These are phyloP conservation scores for Clonostachys sp. DNA, from an alignment of 2,329 filamentous ascomycete species.

Conservation along the genomic window DNA sequence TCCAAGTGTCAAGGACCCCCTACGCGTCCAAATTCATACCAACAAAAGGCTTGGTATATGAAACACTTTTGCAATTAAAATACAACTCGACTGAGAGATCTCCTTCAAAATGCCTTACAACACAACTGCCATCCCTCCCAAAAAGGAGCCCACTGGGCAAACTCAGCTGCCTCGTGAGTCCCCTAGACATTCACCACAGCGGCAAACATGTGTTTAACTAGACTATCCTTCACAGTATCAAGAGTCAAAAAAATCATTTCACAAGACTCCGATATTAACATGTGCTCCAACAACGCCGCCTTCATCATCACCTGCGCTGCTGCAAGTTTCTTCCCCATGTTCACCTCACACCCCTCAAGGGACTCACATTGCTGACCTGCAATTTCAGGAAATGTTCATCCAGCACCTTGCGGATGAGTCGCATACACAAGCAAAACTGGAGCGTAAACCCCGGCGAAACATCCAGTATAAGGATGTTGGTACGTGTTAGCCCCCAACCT, in stretches of 20 bases:
- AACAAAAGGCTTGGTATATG: no score
- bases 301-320: conserved; percentile 92
- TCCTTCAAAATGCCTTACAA: conserved; percentile 75
- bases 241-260: conserved; percentile 94
- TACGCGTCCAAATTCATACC: no score
- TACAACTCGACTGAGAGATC: neutral
- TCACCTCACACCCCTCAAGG: neutral
- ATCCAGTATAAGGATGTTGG: conserved; percentile 94
- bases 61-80: no score
- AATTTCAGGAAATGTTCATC: conserved; percentile 83
- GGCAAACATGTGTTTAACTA: neutral
- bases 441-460: conserved; percentile 87
- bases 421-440: conserved; percentile 83
- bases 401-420: conserved; percentile 84
- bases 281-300: conserved; percentile 89
- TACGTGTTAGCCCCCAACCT: conserved; percentile 28
- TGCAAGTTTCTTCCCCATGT: conserved; percentile 35
- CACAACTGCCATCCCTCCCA: conserved; percentile 73
- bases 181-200: neutral
- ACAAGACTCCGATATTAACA: conserved; percentile 77
- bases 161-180: conserved; percentile 80
- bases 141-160: conserved; percentile 79
- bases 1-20: no score
- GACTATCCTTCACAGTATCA: conserved; percentile 56
- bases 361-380: conserved; percentile 2